Evolutionary conservation across 768 basidiomycete species (phyloP), one percentile per base, ranked within the genome.

Genomic region (Boletus edulis): DNA sequence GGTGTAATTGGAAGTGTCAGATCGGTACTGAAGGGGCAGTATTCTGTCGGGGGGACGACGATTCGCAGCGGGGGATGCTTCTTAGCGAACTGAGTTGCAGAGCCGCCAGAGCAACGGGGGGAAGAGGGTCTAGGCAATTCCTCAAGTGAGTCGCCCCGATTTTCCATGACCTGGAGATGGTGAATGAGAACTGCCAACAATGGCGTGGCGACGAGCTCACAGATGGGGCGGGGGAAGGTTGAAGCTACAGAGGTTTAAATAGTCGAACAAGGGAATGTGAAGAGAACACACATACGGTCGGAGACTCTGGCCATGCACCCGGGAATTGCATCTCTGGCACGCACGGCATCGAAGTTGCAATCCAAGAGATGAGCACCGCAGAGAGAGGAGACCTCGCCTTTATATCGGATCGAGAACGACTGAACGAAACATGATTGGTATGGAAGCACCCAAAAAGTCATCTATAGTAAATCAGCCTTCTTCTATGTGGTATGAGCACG

Each of bases 21-120:
- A 43, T 72, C 62, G 17, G 67, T 68, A 38, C 66, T 62, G 52
- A 68, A 70, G n/a, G 68, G 68, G 55, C 66, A 72, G 49, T 70
- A 69, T 56, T 71, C 70, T 31, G 70, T 62, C 15, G 68, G 67
- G 14, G 70, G 70, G 46, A 70, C 64, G 22, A 66, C 51, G 62
- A 70, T 70, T 62, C 68, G 68, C 59, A 70, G 46, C 7, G 66
- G 55, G 34, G 52, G 42, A 4, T 54, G 56, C 54, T 58, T 69
- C 63, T 49, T 59, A 45, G 41, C 31, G 32, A 51, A 39, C 18
- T 31, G 62, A 59, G 47, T 49, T 18, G 52, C 59, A 58, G 59
- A 52, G 20, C 56, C 43, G 22, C 46, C 15, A 2, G 51, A 34
- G 44, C 39, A 51, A 17, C 60, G 41, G 17, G 47, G 47, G 4